Conservation (phyloP, 2,329 filamentous ascomycete species). For the Fusarium liriodendri region DNA sequence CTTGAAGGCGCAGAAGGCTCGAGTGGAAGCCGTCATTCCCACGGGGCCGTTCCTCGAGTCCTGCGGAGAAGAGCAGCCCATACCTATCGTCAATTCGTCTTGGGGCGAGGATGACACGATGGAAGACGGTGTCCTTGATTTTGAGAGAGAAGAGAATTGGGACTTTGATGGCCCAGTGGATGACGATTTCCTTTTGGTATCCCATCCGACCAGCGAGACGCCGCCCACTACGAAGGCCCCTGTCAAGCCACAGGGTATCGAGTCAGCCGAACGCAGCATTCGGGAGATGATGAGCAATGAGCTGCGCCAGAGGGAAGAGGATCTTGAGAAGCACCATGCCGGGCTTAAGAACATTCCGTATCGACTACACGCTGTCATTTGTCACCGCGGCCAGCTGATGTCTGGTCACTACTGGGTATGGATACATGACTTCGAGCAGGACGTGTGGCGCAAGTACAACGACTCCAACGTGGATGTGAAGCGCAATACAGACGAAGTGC, state of each 20-base stretch:
- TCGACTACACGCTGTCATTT: slow-evolving; percentile 90
- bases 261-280: slow-evolving; percentile 43
- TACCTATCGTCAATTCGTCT: not conserved
- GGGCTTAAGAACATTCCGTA: slow-evolving; percentile 77
- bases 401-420: slow-evolving; percentile 97
- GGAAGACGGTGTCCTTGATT: not conserved
- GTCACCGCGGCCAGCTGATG: slow-evolving; percentile 79
- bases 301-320: slow-evolving; percentile 43
- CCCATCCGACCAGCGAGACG: slow-evolving; percentile 17
- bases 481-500: slow-evolving; percentile 74
- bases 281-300: slow-evolving; percentile 61
- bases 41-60: slow-evolving; percentile 46
- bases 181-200: slow-evolving; percentile 50
- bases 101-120: slow-evolving; percentile 3
- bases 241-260: slow-evolving; percentile 24
- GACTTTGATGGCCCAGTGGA: slow-evolving; percentile 54
- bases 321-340: slow-evolving; percentile 48
- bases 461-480: slow-evolving; percentile 82
- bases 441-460: slow-evolving; percentile 94
- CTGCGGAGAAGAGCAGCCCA: slow-evolving; percentile 15
- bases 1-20: slow-evolving; percentile 57
- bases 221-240: not conserved
- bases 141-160: slow-evolving; percentile 46
- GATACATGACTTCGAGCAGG: slow-evolving; percentile 87
- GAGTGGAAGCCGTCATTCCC: slow-evolving; percentile 40